Conservation (phyloP, 306 rosid species). For the Dalbergia cochinchinensis region DNA sequence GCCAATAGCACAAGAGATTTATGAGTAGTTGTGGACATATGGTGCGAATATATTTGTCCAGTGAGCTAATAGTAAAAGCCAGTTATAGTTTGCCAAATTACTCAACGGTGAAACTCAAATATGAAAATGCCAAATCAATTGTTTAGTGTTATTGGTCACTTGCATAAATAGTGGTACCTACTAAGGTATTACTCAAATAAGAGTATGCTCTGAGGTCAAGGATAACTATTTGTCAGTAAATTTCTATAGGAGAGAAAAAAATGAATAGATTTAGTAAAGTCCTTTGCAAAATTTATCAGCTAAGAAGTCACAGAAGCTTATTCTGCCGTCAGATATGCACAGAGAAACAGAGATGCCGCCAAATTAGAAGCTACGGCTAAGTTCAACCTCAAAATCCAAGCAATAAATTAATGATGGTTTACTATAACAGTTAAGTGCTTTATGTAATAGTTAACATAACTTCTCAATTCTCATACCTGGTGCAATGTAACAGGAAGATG, state of each 20-base stretch:
- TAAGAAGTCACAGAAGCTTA: neutral
- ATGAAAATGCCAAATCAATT: neutral
- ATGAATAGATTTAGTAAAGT: neutral
- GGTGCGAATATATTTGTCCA: neutral
- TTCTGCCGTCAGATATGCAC: neutral
- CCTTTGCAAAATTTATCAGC: neutral
- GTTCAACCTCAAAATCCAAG: neutral
- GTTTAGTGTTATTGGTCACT: too few species aligned
- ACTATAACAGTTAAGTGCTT: neutral
- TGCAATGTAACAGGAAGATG: constrained; percentile 83
- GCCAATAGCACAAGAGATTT: neutral
- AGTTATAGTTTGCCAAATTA: constrained; percentile 6
- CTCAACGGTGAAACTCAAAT: constrained; percentile 10
- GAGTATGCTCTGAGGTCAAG: neutral
- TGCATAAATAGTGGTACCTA: too few species aligned
- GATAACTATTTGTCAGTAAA: neutral
- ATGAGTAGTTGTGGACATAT: neutral
- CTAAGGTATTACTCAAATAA: too few species aligned
- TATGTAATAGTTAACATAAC: neutral
- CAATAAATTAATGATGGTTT: neutral
- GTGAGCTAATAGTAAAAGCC: neutral
- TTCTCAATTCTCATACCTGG: constrained; percentile 68
- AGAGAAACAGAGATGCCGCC: neutral
- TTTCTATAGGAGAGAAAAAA: too few species aligned
- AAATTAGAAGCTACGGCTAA: neutral